Conservation (phyloP, 225 moss, liverwort and hornwort species). For the Lunularia cruciata region DNA sequence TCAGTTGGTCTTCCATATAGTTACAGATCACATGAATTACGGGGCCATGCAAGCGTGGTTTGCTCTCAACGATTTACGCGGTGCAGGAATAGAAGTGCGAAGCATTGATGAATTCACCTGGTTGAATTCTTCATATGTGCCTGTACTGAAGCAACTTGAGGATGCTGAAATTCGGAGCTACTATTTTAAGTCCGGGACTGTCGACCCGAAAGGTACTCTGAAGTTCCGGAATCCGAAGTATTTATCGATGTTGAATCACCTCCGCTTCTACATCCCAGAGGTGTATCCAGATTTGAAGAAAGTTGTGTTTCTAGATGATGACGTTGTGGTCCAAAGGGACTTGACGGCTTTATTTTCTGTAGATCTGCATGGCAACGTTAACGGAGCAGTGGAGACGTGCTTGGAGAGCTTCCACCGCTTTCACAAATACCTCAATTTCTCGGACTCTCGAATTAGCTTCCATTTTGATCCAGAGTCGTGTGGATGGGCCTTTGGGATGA, state of each 20-base stretch:
- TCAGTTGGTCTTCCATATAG: constrained; percentile 67
- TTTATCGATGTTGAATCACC: constrained; percentile 71
- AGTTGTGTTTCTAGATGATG: constrained; percentile 59
- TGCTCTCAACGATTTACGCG: constrained; percentile 57
- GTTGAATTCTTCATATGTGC: constrained; percentile 72
- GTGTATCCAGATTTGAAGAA: constrained; percentile 49
- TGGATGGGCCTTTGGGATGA: constrained; percentile 65
- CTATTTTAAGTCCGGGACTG: constrained; percentile 63
- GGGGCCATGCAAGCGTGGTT: constrained; percentile 76
- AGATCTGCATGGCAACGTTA: constrained; percentile 46
- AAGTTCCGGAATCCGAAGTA: constrained; percentile 82
- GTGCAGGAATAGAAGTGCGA: constrained; percentile 56
- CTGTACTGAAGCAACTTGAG: constrained; percentile 72
- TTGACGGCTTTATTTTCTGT: constrained; percentile 36
- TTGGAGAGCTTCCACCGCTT: constrained; percentile 45
- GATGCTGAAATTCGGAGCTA: constrained; percentile 64
- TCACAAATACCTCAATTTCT: constrained; percentile 47
- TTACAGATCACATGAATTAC: constrained; percentile 71
- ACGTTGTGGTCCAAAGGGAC: constrained; percentile 46
- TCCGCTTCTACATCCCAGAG: constrained; percentile 46
- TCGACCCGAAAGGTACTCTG: constrained; percentile 49
- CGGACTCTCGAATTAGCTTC: constrained; percentile 35
- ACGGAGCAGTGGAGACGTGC: constrained; percentile 52
- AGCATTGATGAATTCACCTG: constrained; percentile 64
- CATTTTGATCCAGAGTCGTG: constrained; percentile 57